Evolutionary conservation across 352 stramenopile species (phyloP).

Genomic region (Phytophthora idaei): DNA sequence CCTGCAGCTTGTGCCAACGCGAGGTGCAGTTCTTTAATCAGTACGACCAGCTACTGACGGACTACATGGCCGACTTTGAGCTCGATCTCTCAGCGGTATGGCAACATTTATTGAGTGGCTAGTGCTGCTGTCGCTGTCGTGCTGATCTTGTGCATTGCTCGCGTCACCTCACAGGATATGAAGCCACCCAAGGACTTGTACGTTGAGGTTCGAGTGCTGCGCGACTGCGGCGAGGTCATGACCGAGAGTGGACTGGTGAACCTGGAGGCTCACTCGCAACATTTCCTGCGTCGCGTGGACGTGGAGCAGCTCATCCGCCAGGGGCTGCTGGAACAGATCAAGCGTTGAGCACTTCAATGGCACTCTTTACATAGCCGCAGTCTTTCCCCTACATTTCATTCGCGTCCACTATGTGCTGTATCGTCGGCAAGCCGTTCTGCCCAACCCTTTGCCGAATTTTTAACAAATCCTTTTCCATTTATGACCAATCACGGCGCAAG

Average conservation of each 20-base stretch:
- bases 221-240: slow-evolving; percentile 91
- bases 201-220: slow-evolving; percentile 89
- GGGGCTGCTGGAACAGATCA: slow-evolving; percentile 85
- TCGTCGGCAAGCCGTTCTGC: slow-evolving; percentile 8
- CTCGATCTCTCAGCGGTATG: slow-evolving; percentile 84
- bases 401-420: slow-evolving; percentile 17
- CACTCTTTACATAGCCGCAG: slow-evolving; percentile 11
- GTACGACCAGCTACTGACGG: slow-evolving; percentile 91
- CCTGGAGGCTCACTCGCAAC: slow-evolving; percentile 85
- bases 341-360: slow-evolving; percentile 45
- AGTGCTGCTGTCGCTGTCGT: slow-evolving; percentile 14
- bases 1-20: slow-evolving; percentile 69
- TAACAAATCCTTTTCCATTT: background rate
- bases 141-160: slow-evolving; percentile 13
- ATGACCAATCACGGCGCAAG: slow-evolving; percentile 23
- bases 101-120: background rate
- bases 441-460: background rate
- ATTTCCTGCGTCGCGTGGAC: slow-evolving; percentile 88
- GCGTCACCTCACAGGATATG: slow-evolving; percentile 53
- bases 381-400: slow-evolving; percentile 35
- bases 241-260: slow-evolving; percentile 91
- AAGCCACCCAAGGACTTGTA: slow-evolving; percentile 92
- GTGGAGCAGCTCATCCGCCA: slow-evolving; percentile 87
- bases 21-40: slow-evolving; percentile 92
- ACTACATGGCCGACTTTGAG: slow-evolving; percentile 91